A percentile compares a stretch with the other conserved stretches of the same genome.
These are phyloP conservation scores for Rhodotorula paludigena DNA, from an alignment of 768 basidiomycete species.

Conservation along the genomic window DNA sequence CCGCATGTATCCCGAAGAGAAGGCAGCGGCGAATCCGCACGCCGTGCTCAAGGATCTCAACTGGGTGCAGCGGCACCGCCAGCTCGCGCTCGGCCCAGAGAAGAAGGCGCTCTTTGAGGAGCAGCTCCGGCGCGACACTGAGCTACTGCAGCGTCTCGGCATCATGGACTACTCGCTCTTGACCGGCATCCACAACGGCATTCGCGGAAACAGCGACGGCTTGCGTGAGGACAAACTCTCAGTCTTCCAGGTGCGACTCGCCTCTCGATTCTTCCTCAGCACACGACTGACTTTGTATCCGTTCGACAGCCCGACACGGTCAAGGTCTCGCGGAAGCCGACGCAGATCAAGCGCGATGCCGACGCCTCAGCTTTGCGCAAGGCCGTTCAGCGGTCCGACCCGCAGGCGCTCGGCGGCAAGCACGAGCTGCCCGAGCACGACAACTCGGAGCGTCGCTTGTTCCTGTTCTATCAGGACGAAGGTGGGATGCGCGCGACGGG, in stretches of 20 bases:
- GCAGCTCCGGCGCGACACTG: constrained; percentile 80
- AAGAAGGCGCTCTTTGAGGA: constrained; percentile 85
- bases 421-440: constrained; percentile 62
- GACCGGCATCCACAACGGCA: constrained; percentile 88
- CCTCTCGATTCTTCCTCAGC: constrained; percentile 1
- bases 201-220: constrained; percentile 84
- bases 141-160: constrained; percentile 69
- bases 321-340: constrained; percentile 60
- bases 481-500: constrained; percentile 86
- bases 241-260: constrained; percentile 73
- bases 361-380: constrained; percentile 80
- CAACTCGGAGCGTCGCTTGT: constrained; percentile 60
- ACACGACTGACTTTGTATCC: neutral
- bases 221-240: constrained; percentile 82
- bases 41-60: constrained; percentile 94
- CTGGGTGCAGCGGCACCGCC: constrained; percentile 77
- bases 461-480: constrained; percentile 95
- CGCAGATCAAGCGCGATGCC: constrained; percentile 56
- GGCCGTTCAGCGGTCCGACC: constrained; percentile 76
- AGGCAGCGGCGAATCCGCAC: constrained; percentile 66
- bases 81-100: constrained; percentile 88
- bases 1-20: constrained; percentile 77
- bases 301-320: constrained; percentile 66
- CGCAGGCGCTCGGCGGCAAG: constrained; percentile 57
- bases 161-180: constrained; percentile 98